These are phyloP conservation scores for Cyberlindnera galapagoensis DNA, from an alignment of 805 yeast genomes.

Conservation along the genomic window DNA sequence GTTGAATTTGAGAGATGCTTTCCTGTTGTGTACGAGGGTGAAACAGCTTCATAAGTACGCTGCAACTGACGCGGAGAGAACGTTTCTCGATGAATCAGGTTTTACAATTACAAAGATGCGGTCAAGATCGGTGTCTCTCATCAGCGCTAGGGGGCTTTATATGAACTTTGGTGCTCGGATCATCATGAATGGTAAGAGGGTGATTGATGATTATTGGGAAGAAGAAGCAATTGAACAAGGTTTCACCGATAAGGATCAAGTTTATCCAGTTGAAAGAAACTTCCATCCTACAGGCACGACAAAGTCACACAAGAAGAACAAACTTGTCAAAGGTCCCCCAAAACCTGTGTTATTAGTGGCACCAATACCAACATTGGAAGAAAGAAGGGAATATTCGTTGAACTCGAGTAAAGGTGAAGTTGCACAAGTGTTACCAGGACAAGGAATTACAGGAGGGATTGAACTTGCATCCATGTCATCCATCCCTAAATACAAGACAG, in stretches of 20 bases:
- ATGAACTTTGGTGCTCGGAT: constrained; percentile 46
- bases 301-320: constrained; percentile 8
- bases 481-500: constrained; percentile 20
- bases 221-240: constrained; percentile 34
- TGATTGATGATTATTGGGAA: constrained; percentile 55
- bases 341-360: constrained; percentile 6
- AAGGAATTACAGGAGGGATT: constrained; percentile 24
- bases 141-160: constrained; percentile 39
- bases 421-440: constrained; percentile 24
- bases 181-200: constrained; percentile 39
- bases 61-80: constrained; percentile 32
- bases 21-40: constrained; percentile 40
- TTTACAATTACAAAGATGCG: constrained; percentile 19
- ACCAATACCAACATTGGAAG: constrained; percentile 22
- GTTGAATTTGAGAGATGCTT: constrained; percentile 42
- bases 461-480: constrained; percentile 20
- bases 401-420: constrained; percentile 16
- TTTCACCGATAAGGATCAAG: constrained; percentile 39
- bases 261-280: constrained; percentile 24
- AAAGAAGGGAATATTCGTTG: constrained; percentile 19
- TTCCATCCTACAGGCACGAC: constrained; percentile 3
- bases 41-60: constrained; percentile 30
- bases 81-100: constrained; percentile 28
- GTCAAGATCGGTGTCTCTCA: constrained; percentile 14
- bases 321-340: neutral